Base-by-base conservation (phyloP, 352 stramenopile genomes). In the Globisporangium radiosum region DNA sequence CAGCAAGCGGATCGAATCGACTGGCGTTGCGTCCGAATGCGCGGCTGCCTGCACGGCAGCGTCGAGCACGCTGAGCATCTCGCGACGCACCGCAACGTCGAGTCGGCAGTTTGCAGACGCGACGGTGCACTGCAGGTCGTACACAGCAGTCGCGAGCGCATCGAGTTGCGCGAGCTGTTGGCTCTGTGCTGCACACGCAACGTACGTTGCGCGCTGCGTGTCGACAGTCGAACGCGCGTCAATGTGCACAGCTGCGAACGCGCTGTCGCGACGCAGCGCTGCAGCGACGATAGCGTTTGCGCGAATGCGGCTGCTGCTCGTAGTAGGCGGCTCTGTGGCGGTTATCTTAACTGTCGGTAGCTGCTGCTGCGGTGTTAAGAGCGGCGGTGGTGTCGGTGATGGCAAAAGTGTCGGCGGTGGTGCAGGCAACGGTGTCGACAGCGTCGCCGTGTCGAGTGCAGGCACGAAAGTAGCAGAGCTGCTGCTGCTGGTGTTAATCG, bases 111-210 rank as follows among this genome's bases (percentile, higher is more conserved):
- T 60, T 17, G 48, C 40, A 17, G 69, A 72, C 38, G 64, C 54
- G n/a, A 82, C 49, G 42, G 59, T 59, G 40, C 64, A 76, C 55
- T 82, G 73, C 44, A 82, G 54, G 43, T 72, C 59, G 54, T 72
- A 69, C 17, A 68, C 54, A 47, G 69, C 45, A 17, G 53, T 56
- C 14, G 66, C 76, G 36, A 79, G 43, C 9, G 58, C 56, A 49
- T 64, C 57, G 52, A 82, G 47, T 38, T 64, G 69, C 14, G 33
- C 52, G 7, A 62, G 54, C 13, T 48, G 57, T 17, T 68, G 69
- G 40, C 52, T 64, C 15, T 37, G 25, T 33, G 25, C 25, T 33
- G 25, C 25, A 33, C 25, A 33, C 25, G 43, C 64, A 47, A 55
- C 44, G 54, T 58, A 70, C 37, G 57, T 78, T 9, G 54, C 58